phyloP scores from a whole-genome alignment of 2,329 filamentous ascomycete species.

The Sporothrix euskadiensis region DNA sequence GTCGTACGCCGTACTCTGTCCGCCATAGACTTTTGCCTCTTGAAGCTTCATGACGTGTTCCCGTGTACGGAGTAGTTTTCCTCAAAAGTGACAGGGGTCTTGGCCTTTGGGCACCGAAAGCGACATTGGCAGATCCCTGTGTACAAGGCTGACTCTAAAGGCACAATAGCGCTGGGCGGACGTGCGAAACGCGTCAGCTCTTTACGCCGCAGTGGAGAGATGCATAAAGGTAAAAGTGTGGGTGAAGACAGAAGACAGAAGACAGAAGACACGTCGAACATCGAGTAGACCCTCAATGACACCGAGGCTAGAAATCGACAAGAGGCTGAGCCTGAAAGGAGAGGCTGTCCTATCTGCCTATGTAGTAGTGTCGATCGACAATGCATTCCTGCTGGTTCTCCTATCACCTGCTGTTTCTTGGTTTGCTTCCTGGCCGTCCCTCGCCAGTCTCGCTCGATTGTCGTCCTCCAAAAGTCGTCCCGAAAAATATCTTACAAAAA shows the following conservation, averaged over 20 bases:
- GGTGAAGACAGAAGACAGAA: no score
- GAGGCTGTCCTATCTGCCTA: background rate
- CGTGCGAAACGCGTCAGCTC: conserved; percentile 13
- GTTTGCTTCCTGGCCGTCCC: background rate
- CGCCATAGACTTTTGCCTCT: background rate
- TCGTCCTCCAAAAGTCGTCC: background rate
- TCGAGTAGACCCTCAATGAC: no score
- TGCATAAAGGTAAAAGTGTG: background rate
- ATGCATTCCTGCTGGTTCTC: background rate
- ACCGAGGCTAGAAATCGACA: background rate
- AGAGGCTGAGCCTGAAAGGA: background rate
- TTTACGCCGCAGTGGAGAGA: background rate
- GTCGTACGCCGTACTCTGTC: background rate
- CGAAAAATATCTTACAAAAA: no score
- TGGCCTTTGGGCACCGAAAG: background rate
- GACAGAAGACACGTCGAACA: no score
- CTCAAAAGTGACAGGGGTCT: background rate
- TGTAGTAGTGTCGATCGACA: background rate
- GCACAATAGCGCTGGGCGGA: background rate
- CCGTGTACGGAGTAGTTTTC: background rate
- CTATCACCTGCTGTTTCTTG: background rate
- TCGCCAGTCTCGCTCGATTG: background rate
- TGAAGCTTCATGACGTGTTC: background rate
- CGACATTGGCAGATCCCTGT: background rate
- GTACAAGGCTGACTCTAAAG: conserved; percentile 15